These are phyloP conservation scores for Paspalum notatum DNA, from an alignment of 176 grass and related monocot species.

Conservation along the genomic window DNA sequence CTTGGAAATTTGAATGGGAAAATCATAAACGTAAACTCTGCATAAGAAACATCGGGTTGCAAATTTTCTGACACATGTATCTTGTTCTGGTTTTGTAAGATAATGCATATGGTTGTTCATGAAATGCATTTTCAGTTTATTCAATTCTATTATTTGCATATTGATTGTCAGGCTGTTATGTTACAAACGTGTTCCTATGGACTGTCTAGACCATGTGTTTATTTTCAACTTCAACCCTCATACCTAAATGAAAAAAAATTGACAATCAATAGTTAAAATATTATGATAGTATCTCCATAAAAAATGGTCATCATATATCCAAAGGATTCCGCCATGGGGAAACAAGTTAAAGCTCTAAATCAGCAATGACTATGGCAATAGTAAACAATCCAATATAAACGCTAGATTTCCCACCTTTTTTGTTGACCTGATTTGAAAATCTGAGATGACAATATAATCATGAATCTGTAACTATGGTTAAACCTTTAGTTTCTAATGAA, in stretches of 20 bases:
- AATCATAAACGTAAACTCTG: neutral
- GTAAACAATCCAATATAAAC: neutral
- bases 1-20: neutral
- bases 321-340: neutral
- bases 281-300: neutral
- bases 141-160: neutral
- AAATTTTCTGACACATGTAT: neutral
- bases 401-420: neutral
- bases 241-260: neutral
- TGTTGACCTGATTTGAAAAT: neutral
- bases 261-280: neutral
- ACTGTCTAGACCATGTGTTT: neutral
- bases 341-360: neutral
- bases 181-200: neutral
- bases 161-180: neutral
- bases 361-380: neutral
- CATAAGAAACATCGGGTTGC: neutral
- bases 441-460: neutral
- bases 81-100: neutral
- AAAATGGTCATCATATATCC: neutral
- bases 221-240: neutral
- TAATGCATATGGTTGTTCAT: neutral
- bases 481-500: neutral
- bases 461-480: neutral
- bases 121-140: neutral